Evolutionary conservation across 1,284 basidiomycete genomes (phyloP).

Genomic region (Volvariella surrecta): DNA sequence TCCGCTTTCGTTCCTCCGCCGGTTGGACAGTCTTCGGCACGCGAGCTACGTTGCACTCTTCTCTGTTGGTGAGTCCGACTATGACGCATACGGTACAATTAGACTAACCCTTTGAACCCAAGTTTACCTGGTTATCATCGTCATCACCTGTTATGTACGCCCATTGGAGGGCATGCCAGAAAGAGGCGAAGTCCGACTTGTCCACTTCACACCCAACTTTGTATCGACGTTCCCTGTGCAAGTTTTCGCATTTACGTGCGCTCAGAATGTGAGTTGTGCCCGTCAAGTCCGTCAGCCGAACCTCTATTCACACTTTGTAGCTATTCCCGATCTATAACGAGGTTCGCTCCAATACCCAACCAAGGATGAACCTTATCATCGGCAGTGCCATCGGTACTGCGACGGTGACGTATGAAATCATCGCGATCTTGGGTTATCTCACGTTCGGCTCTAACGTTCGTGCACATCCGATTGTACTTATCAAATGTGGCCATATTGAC

Average conservation of each 20-base stretch:
- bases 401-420: constrained; percentile 73
- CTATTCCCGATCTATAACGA: constrained; percentile 95
- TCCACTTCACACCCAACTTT: constrained; percentile 71
- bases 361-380: constrained; percentile 83
- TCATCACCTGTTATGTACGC: constrained; percentile 65
- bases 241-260: constrained; percentile 90
- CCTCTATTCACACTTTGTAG: constrained; percentile 26
- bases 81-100: neutral
- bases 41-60: constrained; percentile 84
- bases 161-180: constrained; percentile 52
- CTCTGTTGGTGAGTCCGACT: constrained; percentile 58
- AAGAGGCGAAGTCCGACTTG: constrained; percentile 59
- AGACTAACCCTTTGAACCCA: constrained; percentile 7
- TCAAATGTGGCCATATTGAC: constrained; percentile 5
- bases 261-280: constrained; percentile 67
- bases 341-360: constrained; percentile 73
- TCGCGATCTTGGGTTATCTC: constrained; percentile 85
- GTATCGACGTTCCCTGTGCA: constrained; percentile 90
- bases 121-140: constrained; percentile 73
- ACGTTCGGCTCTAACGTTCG: constrained; percentile 85
- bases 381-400: constrained; percentile 79
- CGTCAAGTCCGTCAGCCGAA: neutral
- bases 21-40: constrained; percentile 75
- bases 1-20: constrained; percentile 83
- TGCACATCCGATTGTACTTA: neutral